Evolutionary conservation across 352 stramenopile genomes (phyloP).

Genomic region (Sclerospora graminicola): DNA sequence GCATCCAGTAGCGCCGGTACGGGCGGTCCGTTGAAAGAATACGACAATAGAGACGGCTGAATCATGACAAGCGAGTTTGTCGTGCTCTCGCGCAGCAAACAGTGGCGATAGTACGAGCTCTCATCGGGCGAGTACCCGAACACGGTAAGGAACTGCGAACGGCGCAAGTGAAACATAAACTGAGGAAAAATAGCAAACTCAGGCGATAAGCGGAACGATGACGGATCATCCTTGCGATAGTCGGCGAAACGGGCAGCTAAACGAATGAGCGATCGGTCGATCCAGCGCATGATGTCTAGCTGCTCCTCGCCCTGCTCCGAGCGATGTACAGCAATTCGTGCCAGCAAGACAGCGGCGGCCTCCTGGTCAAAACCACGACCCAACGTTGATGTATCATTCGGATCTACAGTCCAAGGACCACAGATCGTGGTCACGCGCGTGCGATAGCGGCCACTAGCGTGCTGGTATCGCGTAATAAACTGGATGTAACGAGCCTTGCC

Average conservation of each 20-base stretch:
- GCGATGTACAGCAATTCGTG: constrained; percentile 81
- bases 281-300: constrained; percentile 85
- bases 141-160: constrained; percentile 98
- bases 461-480: constrained; percentile 98
- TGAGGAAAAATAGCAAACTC: constrained; percentile 99
- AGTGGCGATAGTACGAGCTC: constrained; percentile 94
- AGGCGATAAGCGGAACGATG: constrained; percentile 91
- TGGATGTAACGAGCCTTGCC: constrained; percentile 95
- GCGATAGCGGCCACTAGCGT: constrained; percentile 91
- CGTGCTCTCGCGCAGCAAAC: constrained; percentile 91
- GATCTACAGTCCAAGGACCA: constrained; percentile 90
- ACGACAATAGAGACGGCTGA: constrained; percentile 98
- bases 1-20: constrained; percentile 86
- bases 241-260: constrained; percentile 98
- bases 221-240: constrained; percentile 96
- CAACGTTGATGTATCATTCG: constrained; percentile 89
- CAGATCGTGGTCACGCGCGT: constrained; percentile 96
- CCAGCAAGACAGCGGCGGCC: constrained; percentile 94
- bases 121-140: constrained; percentile 99
- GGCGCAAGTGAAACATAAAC: constrained; percentile 99
- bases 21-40: constrained; percentile 90
- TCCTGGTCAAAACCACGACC: constrained; percentile 98
- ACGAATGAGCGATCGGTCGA: constrained; percentile 96
- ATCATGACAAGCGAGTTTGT: constrained; percentile 99
- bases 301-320: constrained; percentile 81